Conservation (phyloP, 192 early-diverging fungal species). For the Pilobolus umbonatus region DNA sequence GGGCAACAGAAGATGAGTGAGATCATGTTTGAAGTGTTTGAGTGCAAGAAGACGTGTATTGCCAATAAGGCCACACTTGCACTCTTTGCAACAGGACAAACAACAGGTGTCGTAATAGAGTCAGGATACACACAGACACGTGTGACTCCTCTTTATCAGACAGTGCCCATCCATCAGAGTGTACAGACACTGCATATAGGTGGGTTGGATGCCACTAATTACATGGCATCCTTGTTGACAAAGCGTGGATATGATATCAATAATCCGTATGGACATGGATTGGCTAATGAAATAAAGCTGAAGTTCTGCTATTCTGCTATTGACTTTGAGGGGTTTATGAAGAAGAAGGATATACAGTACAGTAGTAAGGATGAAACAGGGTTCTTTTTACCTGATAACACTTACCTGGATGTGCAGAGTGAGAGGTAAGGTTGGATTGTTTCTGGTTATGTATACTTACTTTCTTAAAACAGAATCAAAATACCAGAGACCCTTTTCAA, state of each 20-base stretch:
- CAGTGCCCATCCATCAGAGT: constrained; percentile 91
- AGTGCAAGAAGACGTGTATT: constrained; percentile 94
- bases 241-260: constrained; percentile 95
- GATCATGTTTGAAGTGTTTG: constrained; percentile 99
- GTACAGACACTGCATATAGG: constrained; percentile 95
- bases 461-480: not conserved
- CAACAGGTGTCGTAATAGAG: constrained; percentile 97
- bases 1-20: constrained; percentile 99
- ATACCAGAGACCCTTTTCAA: constrained; percentile 96
- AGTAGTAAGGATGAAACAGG: constrained; percentile 82
- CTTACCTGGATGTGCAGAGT: constrained; percentile 95
- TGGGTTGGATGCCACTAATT: constrained; percentile 93
- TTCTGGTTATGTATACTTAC: not conserved
- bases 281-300: constrained; percentile 99
- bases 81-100: constrained; percentile 94
- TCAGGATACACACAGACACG: constrained; percentile 98
- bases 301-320: constrained; percentile 98
- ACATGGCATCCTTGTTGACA: constrained; percentile 89
- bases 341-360: too few relatives aligned
- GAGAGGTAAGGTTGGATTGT: constrained; percentile 50
- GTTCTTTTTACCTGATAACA: constrained; percentile 91
- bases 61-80: constrained; percentile 95
- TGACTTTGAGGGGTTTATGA: constrained; percentile 97
- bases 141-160: constrained; percentile 97
- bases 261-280: constrained; percentile 95